Evolutionary conservation across 768 basidiomycete species (phyloP), one percentile per base, ranked within the genome.

Genomic region (Suillus sp.): DNA sequence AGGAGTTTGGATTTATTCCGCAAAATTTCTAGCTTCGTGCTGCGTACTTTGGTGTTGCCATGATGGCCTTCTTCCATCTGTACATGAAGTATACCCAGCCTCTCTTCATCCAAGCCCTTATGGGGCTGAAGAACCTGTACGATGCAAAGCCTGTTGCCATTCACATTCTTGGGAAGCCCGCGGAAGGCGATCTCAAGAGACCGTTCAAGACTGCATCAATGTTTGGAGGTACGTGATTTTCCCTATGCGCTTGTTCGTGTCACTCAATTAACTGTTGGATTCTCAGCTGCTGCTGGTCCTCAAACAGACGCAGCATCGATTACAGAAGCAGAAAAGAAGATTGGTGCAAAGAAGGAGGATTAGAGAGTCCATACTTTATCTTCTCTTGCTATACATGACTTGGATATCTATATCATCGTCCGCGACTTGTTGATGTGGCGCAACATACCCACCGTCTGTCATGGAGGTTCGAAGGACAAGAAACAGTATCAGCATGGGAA

Each of bases 1-100:
- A 2, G 16, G 8, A 59, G 4, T 27, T 43, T 34, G 22, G 35
- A 22, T 35, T 30, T 42, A 53, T 37, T 45, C 10, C 16, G 35
- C 22, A 18, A 37, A 7, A 45, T 22, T 18, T 45, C 16, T 61
- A 89, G 87, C 82, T 91, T 64, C 87, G 86, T 45, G 79, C 82
- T n/a, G 84, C 80, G 9, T 91, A 84, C 77, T 84, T 86, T 76
- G 89, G 90, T 66, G 76, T 94, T 70, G 90, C 87, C 57, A 93
- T 94, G 89, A 95, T 96, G 91, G 83, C 72, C 63, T 90, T 95
- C 83, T 87, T 98, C 81, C 96, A 99, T 80, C 65, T 91, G 59
- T 99, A 98, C 85, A 81, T 99, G 79, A 87, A 92, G 74, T 98
- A 92, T 84, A 96, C 95, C 8, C 96, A 96, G 73, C 96, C 96